Conservation (phyloP, 257 asterid genomes). For the Nicotiana attenuata region DNA sequence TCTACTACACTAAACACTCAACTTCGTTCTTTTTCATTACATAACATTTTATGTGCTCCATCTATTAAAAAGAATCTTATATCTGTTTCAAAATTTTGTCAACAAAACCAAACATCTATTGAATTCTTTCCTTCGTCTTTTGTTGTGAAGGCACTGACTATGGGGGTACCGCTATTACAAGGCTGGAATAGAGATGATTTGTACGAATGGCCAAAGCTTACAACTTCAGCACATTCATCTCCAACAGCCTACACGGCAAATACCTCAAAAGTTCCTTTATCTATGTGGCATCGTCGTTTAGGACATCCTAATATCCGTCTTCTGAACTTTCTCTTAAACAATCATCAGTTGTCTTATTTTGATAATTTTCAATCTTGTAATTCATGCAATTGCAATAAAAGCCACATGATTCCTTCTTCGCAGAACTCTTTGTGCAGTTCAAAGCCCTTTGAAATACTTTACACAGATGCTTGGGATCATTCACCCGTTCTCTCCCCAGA, state of each 20-base stretch:
- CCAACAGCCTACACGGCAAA: not conserved
- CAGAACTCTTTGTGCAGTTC: too few relatives aligned
- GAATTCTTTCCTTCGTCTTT: not conserved
- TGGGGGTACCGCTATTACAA: not conserved
- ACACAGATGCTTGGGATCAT: not conserved
- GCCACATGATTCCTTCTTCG: too few relatives aligned
- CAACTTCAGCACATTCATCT: too few relatives aligned
- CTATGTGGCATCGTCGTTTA: not conserved
- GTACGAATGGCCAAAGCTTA: not conserved
- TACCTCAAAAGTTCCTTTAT: not conserved
- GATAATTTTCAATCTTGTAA: not conserved
- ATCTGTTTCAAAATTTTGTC: too few relatives aligned
- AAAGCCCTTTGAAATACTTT: too few relatives aligned
- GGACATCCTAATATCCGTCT: not conserved
- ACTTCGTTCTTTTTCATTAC: not conserved
- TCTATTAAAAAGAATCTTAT: too few relatives aligned
- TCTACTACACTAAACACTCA: not conserved
- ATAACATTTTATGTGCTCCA: not conserved
- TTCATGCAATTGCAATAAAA: not conserved
- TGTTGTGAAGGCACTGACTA: not conserved
- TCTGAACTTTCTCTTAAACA: not conserved
- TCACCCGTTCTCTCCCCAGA: not conserved
- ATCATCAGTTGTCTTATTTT: not conserved
- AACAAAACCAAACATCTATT: not conserved
- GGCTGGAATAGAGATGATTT: not conserved